Base-by-base conservation (phyloP, 768 basidiomycete species). In the Psilocybe cubensis region DNA sequence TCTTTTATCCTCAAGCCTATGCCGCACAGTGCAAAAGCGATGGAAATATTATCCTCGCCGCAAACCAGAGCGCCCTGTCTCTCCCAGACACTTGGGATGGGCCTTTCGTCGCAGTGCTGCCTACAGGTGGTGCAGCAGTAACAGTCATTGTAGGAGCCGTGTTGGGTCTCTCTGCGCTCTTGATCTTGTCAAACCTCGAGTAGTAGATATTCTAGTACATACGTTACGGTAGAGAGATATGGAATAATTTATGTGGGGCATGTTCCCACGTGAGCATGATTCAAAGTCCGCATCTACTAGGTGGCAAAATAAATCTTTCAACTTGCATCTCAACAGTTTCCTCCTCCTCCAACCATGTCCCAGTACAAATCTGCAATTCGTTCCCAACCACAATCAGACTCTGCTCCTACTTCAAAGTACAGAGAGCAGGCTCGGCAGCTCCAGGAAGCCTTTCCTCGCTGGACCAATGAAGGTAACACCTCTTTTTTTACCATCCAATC, bases 371-470 rank as follows among this genome's bases (percentile, higher is more conserved):
- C 79, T 61, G 74, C 78, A 56, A 73, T 78, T 62, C 76, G 76
- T 60, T 52, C 74, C 35, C 70, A 78, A 62, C 70, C 69, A 56
- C 67, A 71, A 29, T 53, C 74, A 57, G 72, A 74, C 29, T 57
- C 67, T 29, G 52, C 69, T 52, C 76, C 76, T 40, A 62, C 73
- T 56, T 65, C 70, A 56, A 86, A 83, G 67, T 86, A 78, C 66
- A 81, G 80, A 49, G 17, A 73, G 0, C 76, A 91, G 63, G 82
- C 85, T 8, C 72, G 75, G 25, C 82, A 84, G 47, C 84, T 94
- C 5, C 83, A 86, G 70, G 92, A 92, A 67, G 69, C 82, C 57
- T 93, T 91, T 66, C 85, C 91, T 4, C 57, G 66, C 63, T 92
- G 83, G 83, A 82, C 88, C 65, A 77, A 75, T 62, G 89, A 92